Conservation (phyloP, 768 basidiomycete species). For the Phanerodontia chrysosporium region DNA sequence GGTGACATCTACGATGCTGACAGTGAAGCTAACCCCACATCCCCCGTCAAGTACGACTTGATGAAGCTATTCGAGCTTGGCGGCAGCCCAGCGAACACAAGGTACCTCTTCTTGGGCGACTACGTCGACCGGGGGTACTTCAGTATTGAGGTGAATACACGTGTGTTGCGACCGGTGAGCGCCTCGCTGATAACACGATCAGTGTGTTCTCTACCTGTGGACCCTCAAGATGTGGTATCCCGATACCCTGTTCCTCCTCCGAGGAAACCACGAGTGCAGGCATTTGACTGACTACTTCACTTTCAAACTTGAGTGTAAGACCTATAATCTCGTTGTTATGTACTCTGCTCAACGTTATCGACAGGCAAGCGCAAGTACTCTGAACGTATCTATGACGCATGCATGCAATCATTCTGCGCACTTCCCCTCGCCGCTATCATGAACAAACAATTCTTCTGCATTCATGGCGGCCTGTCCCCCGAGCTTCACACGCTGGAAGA, state of each 20-base stretch:
- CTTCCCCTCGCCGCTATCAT: constrained; percentile 95
- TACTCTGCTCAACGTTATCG: not conserved
- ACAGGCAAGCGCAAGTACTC: constrained; percentile 98
- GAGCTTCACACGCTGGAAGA: constrained; percentile 96
- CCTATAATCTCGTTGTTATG: not conserved
- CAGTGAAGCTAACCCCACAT: constrained; percentile 1
- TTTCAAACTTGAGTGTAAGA: constrained; percentile 95
- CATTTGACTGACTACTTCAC: constrained; percentile 99
- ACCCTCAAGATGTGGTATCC: constrained; percentile 99
- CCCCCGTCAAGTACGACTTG: constrained; percentile 52
- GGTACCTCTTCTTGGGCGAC: constrained; percentile 73
- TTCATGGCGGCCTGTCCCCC: constrained; percentile 94
- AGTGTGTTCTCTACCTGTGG: constrained; percentile 99
- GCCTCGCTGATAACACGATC: constrained; percentile 9
- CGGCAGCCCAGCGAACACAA: constrained; percentile 67
- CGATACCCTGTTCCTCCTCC: constrained; percentile 90
- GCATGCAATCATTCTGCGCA: constrained; percentile 96
- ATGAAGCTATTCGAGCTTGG: constrained; percentile 81
- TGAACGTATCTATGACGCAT: constrained; percentile 92
- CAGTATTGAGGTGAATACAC: constrained; percentile 55
- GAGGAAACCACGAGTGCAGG: constrained; percentile 98
- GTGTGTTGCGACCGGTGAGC: not conserved
- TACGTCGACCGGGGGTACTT: constrained; percentile 77
- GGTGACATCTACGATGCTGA: constrained; percentile 4
- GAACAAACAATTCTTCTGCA: constrained; percentile 99